Evolutionary conservation across 2,329 filamentous ascomycete species (phyloP), one percentile per base, ranked within the genome.

Genomic region (Ophiostoma angusticollis): DNA sequence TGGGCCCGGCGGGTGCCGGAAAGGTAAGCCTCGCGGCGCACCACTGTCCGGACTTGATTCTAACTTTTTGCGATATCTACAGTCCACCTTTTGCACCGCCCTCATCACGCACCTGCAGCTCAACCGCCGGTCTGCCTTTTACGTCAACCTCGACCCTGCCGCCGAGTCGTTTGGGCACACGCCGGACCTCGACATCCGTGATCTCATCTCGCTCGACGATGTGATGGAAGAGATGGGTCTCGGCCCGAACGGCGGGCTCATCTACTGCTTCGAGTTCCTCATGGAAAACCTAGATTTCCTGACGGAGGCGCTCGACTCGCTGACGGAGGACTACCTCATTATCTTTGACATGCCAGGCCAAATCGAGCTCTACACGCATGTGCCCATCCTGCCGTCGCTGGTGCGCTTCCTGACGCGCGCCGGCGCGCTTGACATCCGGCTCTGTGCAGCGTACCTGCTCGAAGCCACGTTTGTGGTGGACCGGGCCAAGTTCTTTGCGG

Each of bases 301-400:
- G 35, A 84, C 82, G 33, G 82, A 93, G 46, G 78, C 82, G 14
- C 75, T 95, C 40, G 85, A 93, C 51, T 73, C 78, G 30, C 68
- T 93, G 41, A 89, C 84, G 9, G 91, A 98, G 52, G 91, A 96
- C 53, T 95, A 94, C 59, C 73, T 98, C 46, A 93, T 96, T 59
- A 83, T 98, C 47, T 86, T 98, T 63, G 91, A 98, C 62, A 95
- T 96, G 83, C 91, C 91, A 0, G 91, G 91, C 41, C 91, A 98
- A 65, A 96, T 98, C 59, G 91, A 98, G 63, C 75, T 98, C 12
- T 98, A 96, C 64, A 96, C 89, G 3, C 91, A 98, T 58, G 83
- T 96, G 24, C 91, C 91, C 28, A 82, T 98, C 48, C 67, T 98
- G 23, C 91, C 91, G 1, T 74, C 78, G 16, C 73, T 98, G 34